Percentiles rank a stretch among this genome's conserved stretches.
phyloP scores from a whole-genome alignment of 2,329 filamentous ascomycete genomes.

The Nemania sp. region DNA sequence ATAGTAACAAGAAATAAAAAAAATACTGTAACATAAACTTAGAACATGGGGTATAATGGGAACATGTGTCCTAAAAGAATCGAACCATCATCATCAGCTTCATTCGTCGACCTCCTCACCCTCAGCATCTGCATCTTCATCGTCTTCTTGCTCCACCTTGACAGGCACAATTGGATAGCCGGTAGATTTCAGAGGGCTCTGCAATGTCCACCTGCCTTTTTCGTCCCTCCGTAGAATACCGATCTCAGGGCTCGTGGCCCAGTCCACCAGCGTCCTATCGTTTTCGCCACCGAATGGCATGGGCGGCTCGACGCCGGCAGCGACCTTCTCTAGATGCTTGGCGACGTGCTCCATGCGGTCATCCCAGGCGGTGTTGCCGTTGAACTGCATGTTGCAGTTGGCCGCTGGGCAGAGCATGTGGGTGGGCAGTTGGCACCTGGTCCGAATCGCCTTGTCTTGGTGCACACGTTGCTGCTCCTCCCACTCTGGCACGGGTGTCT shows the following conservation, averaged over 20 bases:
- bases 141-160: slow-evolving; percentile 23
- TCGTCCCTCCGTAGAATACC: slow-evolving; percentile 46
- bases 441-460: slow-evolving; percentile 68
- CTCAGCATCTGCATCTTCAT: slow-evolving; percentile 49
- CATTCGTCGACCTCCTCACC: slow-evolving; percentile 50
- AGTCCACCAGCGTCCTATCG: slow-evolving; percentile 48
- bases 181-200: slow-evolving; percentile 48
- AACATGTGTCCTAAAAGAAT: not conserved
- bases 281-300: slow-evolving; percentile 47
- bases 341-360: slow-evolving; percentile 89
- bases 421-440: slow-evolving; percentile 71
- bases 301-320: slow-evolving; percentile 48
- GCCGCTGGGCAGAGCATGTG: slow-evolving; percentile 70
- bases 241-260: slow-evolving; percentile 49
- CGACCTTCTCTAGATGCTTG: slow-evolving; percentile 75
- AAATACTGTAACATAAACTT: slow-evolving; percentile 16
- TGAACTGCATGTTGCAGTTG: slow-evolving; percentile 71
- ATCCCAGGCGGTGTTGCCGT: slow-evolving; percentile 77
- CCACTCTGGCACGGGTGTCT: slow-evolving; percentile 54
- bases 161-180: slow-evolving; percentile 13
- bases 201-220: slow-evolving; percentile 46
- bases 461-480: slow-evolving; percentile 68
- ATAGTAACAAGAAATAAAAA: slow-evolving; percentile 10
- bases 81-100: slow-evolving; percentile 5
- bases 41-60: slow-evolving; percentile 21